phyloP scores from a whole-genome alignment of 495 filamentous ascomycete genomes.

The Sphaerosporella brunnea region DNA sequence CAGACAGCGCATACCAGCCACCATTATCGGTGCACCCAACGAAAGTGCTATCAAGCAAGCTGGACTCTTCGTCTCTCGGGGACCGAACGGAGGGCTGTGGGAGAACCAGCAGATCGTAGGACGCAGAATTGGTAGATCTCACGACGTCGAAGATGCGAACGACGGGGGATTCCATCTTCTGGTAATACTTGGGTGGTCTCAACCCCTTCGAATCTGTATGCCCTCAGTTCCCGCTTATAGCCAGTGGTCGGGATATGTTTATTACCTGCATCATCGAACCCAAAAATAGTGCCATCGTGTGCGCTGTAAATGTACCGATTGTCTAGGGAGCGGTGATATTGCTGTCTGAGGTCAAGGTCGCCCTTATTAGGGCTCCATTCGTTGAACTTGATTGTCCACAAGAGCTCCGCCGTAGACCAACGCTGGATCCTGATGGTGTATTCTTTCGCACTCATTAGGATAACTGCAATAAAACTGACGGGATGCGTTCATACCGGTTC shows the following conservation, averaged over 20 bases:
- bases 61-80: constrained; percentile 31
- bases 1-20: constrained; percentile 89
- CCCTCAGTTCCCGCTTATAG: constrained; percentile 7
- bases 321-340: constrained; percentile 66
- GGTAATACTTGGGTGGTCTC: constrained; percentile 37
- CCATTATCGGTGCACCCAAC: constrained; percentile 71
- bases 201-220: constrained; percentile 12
- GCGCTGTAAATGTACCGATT: constrained; percentile 73
- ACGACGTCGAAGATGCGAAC: constrained; percentile 83
- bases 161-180: constrained; percentile 65
- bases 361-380: constrained; percentile 92
- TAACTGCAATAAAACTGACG: no score
- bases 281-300: constrained; percentile 73
- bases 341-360: constrained; percentile 68
- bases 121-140: constrained; percentile 40
- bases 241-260: not conserved
- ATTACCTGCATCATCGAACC: constrained; percentile 41
- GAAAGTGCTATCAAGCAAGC: constrained; percentile 42
- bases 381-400: constrained; percentile 81
- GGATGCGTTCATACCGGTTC: constrained; percentile 26
- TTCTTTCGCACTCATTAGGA: no score
- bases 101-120: constrained; percentile 53
- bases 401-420: constrained; percentile 50
- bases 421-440: constrained; percentile 76
- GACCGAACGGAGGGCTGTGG: constrained; percentile 58